phyloP scores from a whole-genome alignment of 495 filamentous ascomycete species.

The Trichoderma orchidacearum region DNA sequence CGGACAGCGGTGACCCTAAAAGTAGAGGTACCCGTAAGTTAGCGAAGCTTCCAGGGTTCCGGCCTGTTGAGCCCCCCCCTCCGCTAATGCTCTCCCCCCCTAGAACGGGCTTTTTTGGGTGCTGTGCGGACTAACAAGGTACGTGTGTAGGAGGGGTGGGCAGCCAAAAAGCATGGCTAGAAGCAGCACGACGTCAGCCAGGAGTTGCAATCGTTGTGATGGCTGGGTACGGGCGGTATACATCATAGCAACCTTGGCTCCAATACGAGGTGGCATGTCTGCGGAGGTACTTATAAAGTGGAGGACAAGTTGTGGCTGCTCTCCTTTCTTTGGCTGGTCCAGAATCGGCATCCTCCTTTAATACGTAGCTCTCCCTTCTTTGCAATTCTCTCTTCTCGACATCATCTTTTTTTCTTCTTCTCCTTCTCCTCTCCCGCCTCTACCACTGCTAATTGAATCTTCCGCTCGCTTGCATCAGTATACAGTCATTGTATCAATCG shows the following conservation, averaged over 20 bases:
- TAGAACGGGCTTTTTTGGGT: neutral
- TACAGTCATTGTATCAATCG: neutral
- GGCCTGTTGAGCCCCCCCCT: neutral
- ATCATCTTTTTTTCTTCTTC: neutral
- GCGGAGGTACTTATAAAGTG: neutral
- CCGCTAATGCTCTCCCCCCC: neutral
- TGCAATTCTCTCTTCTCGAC: neutral
- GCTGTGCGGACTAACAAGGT: too few relatives aligned
- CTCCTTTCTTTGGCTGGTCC: neutral
- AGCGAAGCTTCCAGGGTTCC: neutral
- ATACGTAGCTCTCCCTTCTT: neutral
- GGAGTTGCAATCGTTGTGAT: neutral
- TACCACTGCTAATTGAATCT: neutral
- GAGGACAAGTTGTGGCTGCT: neutral
- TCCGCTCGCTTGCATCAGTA: neutral
- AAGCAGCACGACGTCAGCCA: neutral
- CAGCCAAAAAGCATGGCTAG: neutral
- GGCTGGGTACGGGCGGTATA: neutral
- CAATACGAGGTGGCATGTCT: neutral
- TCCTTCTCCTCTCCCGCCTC: neutral
- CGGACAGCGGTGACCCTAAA: too few relatives aligned
- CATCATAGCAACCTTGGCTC: neutral
- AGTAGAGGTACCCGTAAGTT: too few relatives aligned
- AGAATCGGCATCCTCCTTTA: neutral
- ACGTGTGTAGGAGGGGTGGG: neutral